A percentile compares a stretch with the other conserved stretches of the same genome.
Conservation (phyloP, 257 asterid genomes). For the Striga asiatica region DNA sequence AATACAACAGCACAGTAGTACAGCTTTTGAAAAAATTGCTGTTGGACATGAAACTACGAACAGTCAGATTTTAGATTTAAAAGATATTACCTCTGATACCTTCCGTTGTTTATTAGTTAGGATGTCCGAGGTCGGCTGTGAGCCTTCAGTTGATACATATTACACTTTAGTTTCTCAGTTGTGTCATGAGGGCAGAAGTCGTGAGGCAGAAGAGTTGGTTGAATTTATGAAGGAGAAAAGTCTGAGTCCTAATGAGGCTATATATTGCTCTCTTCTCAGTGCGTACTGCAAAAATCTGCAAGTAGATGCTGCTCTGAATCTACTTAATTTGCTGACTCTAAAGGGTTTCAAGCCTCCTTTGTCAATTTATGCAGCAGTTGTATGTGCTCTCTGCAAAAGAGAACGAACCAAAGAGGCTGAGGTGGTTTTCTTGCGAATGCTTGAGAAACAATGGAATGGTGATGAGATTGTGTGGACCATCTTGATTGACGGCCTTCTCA, state of each 20-base stretch:
- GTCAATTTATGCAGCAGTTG: conserved; percentile 38
- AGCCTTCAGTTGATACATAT: conserved; percentile 47
- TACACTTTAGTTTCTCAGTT: conserved; percentile 46
- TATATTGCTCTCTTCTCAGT: conserved; percentile 53
- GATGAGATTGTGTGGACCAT: conserved; percentile 92
- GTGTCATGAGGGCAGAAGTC: conserved; percentile 48
- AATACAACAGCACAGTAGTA: conserved; percentile 39
- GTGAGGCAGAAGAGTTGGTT: conserved; percentile 67
- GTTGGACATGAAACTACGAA: conserved; percentile 25
- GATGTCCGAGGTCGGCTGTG: conserved; percentile 62
- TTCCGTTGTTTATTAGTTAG: conserved; percentile 38
- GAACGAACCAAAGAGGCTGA: conserved; percentile 47
- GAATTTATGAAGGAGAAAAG: conserved; percentile 62
- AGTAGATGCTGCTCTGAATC: conserved; percentile 46
- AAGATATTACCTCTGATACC: conserved; percentile 30
- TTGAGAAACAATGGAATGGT: conserved; percentile 49
- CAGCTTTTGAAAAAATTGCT: conserved; percentile 28
- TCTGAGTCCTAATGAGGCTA: conserved; percentile 43
- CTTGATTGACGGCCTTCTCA: conserved; percentile 73
- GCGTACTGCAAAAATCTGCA: conserved; percentile 66
- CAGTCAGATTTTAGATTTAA: conserved; percentile 22
- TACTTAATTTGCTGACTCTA: conserved; percentile 30
- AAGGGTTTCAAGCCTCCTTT: conserved; percentile 49
- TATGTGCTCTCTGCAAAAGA: conserved; percentile 45
- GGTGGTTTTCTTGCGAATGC: conserved; percentile 50